Conservation (phyloP, 106 monocot genomes). For the Dioscorea dumetorum region DNA sequence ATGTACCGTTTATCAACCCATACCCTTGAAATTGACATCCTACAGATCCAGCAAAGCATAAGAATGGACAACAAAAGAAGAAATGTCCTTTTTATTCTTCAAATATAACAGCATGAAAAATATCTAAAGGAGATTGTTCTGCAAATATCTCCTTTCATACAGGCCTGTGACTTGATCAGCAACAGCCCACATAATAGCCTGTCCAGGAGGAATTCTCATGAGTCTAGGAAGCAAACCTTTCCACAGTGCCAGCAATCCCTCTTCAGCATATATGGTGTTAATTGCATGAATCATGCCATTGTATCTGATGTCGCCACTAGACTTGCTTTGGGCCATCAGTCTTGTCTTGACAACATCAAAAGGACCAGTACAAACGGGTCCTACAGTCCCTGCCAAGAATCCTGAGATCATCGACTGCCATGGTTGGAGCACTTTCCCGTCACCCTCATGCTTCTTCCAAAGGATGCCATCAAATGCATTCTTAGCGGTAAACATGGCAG, state of each 20-base stretch:
- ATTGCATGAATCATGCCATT: constrained; percentile 87
- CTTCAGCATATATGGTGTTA: constrained; percentile 66
- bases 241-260: constrained; percentile 76
- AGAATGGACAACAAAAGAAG: no score
- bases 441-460: constrained; percentile 93
- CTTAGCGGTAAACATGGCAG: constrained; percentile 95
- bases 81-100: no score
- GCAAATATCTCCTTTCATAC: constrained; percentile 66
- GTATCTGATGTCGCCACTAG: constrained; percentile 48
- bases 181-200: constrained; percentile 93
- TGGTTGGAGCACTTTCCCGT: constrained; percentile 74
- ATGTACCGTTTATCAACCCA: no score
- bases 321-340: constrained; percentile 81
- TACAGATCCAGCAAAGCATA: no score
- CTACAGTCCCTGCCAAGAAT: constrained; percentile 83
- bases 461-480: constrained; percentile 67
- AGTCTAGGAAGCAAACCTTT: constrained; percentile 90
- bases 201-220: constrained; percentile 97
- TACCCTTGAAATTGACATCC: no score
- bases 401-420: constrained; percentile 99
- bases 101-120: not conserved
- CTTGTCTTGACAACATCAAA: constrained; percentile 98
- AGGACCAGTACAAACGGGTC: constrained; percentile 85
- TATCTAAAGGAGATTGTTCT: constrained; percentile 22
- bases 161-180: constrained; percentile 90